phyloP scores from a whole-genome alignment of 1,284 basidiomycete genomes.

The Pseudozyma thailandica region DNA sequence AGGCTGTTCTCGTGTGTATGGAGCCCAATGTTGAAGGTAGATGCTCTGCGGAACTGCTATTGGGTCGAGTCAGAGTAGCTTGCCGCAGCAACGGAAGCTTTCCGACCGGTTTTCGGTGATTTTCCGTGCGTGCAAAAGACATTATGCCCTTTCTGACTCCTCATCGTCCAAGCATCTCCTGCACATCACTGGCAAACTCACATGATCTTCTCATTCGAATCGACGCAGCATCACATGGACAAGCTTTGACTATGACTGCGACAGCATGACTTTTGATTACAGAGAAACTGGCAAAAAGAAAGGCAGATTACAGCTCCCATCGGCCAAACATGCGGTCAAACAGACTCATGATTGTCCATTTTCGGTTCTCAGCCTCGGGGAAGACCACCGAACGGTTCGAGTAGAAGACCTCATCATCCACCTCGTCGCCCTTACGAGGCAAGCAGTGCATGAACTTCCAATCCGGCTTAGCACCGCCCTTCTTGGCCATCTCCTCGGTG shows the following conservation, averaged over 20 bases:
- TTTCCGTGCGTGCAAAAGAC: background rate
- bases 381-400: constrained; percentile 65
- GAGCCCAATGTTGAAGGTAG: background rate
- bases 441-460: constrained; percentile 98
- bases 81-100: background rate
- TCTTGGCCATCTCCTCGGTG: constrained; percentile 75
- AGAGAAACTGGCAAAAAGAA: background rate
- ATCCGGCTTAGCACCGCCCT: constrained; percentile 82
- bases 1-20: background rate
- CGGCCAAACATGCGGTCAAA: constrained; percentile 64
- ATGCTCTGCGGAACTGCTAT: background rate
- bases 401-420: constrained; percentile 67
- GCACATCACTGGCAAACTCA: too few species aligned
- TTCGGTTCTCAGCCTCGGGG: constrained; percentile 68
- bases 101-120: constrained; percentile 6
- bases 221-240: background rate
- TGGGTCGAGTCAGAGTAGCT: background rate
- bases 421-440: constrained; percentile 90
- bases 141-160: too few species aligned
- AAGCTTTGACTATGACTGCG: too few species aligned
- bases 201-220: background rate
- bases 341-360: constrained; percentile 68
- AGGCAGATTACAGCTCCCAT: constrained; percentile 43
- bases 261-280: too few species aligned
- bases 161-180: too few species aligned